Conservation (phyloP, 805 yeast genomes). For the Debaryomyces castellii region DNA sequence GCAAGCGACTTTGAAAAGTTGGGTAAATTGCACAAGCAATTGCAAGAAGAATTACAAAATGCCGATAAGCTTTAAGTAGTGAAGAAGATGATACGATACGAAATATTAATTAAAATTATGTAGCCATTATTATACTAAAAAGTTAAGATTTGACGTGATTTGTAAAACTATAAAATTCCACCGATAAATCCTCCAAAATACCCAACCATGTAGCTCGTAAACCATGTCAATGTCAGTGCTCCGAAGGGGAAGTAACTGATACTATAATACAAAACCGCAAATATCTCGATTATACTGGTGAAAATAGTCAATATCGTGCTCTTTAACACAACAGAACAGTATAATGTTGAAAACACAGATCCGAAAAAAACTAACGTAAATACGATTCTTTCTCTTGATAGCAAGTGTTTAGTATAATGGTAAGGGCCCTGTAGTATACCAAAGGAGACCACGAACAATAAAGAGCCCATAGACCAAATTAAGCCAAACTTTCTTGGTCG, state of each 20-base stretch:
- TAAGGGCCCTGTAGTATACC: conserved; percentile 91
- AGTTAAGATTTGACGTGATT: background rate
- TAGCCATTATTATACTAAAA: background rate
- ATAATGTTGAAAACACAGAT: conserved; percentile 76
- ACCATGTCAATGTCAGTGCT: conserved; percentile 63
- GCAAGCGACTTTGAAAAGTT: conserved; percentile 73
- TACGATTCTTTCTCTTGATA: conserved; percentile 73
- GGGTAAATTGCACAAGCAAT: conserved; percentile 62
- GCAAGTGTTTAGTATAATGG: conserved; percentile 71
- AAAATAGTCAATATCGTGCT: conserved; percentile 75
- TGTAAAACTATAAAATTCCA: conserved; percentile 22
- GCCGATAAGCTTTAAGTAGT: conserved; percentile 1
- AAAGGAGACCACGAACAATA: conserved; percentile 83
- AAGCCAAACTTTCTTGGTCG: conserved; percentile 90
- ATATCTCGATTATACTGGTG: conserved; percentile 71
- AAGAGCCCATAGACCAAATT: conserved; percentile 88
- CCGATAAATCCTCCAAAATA: conserved; percentile 50
- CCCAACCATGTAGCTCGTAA: conserved; percentile 44
- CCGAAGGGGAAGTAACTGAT: conserved; percentile 96
- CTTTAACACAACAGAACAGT: conserved; percentile 66
- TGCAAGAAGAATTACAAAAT: conserved; percentile 26
- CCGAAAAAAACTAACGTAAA: conserved; percentile 80
- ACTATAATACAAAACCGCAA: conserved; percentile 88
- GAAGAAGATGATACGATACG: background rate
- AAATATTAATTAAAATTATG: background rate